Conservation (phyloP, 2,329 filamentous ascomycete genomes). For the Microcyclospora pomicola region DNA sequence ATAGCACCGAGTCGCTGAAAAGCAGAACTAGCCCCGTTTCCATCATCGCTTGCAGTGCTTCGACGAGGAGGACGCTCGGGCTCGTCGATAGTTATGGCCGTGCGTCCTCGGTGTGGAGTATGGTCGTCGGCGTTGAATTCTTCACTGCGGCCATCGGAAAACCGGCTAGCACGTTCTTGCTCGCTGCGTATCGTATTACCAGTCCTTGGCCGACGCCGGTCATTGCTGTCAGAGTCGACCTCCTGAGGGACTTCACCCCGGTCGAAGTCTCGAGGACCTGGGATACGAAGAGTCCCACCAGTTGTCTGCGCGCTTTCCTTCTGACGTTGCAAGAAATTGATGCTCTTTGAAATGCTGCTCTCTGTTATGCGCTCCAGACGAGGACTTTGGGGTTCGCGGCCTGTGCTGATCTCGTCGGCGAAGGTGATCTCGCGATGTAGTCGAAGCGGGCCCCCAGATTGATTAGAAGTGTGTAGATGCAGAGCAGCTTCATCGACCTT, state of each 20-base stretch:
- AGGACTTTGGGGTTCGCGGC: constrained; percentile 13
- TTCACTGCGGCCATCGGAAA: constrained; percentile 1
- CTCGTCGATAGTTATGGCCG: constrained; percentile 53
- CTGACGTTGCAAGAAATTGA: constrained; percentile 77
- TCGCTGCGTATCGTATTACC: constrained; percentile 9
- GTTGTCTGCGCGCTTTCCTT: constrained; percentile 49
- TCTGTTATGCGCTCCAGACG: constrained; percentile 38
- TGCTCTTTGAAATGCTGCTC: constrained; percentile 48
- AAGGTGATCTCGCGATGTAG: constrained; percentile 47
- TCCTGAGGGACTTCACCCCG: constrained; percentile 58
- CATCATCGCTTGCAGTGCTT: constrained; percentile 7
- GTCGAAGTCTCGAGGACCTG: constrained; percentile 81
- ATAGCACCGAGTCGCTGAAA: constrained; percentile 5
- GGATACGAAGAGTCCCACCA: constrained; percentile 68
- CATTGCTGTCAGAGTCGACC: constrained; percentile 35
- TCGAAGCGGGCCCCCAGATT: constrained; percentile 16
- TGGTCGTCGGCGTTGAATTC: constrained; percentile 24
- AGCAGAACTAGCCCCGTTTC: neutral
- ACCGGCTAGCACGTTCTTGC: constrained; percentile 2
- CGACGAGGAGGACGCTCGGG: constrained; percentile 34
- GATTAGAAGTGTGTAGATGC: constrained; percentile 1
- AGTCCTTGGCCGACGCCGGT: constrained; percentile 16
- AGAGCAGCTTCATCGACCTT: constrained; percentile 4
- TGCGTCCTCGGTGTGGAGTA: constrained; percentile 22
- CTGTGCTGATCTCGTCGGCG: constrained; percentile 42